Percentiles rank a stretch among this genome's conserved stretches.
phyloP scores from a whole-genome alignment of 2,329 filamentous ascomycete genomes.

The Neonectria sp. region DNA sequence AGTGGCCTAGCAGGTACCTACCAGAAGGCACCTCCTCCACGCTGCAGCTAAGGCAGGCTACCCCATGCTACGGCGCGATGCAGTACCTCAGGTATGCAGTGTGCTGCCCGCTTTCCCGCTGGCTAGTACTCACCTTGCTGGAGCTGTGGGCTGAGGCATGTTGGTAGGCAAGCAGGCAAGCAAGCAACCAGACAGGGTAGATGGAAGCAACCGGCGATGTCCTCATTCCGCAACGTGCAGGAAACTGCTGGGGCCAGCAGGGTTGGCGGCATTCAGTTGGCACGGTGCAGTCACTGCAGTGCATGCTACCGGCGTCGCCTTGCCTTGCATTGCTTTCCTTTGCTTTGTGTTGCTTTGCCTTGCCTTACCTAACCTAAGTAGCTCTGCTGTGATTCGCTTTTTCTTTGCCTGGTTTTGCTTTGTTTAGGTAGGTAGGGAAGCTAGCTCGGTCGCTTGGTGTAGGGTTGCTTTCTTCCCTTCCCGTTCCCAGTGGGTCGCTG shows the following conservation, averaged over 20 bases:
- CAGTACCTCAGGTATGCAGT: background rate
- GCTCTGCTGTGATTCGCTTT: background rate
- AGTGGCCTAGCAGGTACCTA: background rate
- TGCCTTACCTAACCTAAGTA: background rate
- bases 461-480: background rate
- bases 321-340: background rate
- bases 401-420: background rate
- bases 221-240: slow-evolving; percentile 21
- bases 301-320: background rate
- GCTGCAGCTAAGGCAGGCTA: slow-evolving; percentile 22
- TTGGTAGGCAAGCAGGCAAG: too few species aligned
- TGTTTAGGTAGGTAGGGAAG: background rate
- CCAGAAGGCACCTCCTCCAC: background rate
- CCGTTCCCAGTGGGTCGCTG: background rate
- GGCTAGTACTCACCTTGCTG: background rate
- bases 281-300: slow-evolving; percentile 11
- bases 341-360: background rate
- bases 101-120: slow-evolving; percentile 12
- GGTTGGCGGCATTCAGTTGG: slow-evolving; percentile 18
- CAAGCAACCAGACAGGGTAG: background rate
- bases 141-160: slow-evolving; percentile 5
- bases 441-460: background rate
- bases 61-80: slow-evolving; percentile 13
- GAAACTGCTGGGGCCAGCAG: slow-evolving; percentile 19
- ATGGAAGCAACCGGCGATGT: slow-evolving; percentile 15